Evolutionary conservation across 306 rosid species (phyloP).

Genomic region (Malus orientalis): DNA sequence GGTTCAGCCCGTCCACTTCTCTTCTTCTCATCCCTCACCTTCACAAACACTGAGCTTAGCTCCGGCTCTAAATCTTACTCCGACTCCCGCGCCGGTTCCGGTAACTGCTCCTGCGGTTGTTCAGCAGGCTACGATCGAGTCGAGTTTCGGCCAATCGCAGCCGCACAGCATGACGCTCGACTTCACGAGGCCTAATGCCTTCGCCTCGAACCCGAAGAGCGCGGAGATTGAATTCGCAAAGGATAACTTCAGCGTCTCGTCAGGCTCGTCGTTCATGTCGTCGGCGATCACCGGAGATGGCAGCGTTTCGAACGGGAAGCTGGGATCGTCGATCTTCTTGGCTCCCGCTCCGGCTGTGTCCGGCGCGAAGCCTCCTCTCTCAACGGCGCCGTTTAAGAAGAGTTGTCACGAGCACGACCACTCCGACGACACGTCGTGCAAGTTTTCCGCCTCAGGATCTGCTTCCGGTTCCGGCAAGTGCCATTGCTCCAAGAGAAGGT

Average conservation of each 20-base stretch:
- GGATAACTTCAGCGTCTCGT: conserved; percentile 68
- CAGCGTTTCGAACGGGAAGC: conserved; percentile 79
- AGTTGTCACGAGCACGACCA: conserved; percentile 61
- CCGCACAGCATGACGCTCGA: conserved; percentile 65
- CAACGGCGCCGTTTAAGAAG: conserved; percentile 42
- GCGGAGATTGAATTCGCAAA: conserved; percentile 55
- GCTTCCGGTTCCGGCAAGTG: conserved; percentile 56
- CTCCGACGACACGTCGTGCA: conserved; percentile 53
- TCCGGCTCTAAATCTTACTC: conserved; percentile 11
- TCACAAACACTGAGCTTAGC: neutral
- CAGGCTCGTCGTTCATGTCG: conserved; percentile 79
- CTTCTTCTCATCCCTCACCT: conserved; percentile 2
- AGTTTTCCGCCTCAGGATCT: conserved; percentile 43
- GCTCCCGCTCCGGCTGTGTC: conserved; percentile 33
- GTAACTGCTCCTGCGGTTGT: conserved; percentile 16
- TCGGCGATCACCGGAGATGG: conserved; percentile 87
- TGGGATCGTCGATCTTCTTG: conserved; percentile 54
- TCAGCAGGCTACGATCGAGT: conserved; percentile 5
- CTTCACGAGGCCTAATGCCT: conserved; percentile 50
- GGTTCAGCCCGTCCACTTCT: conserved; percentile 17
- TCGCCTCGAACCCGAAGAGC: conserved; percentile 29
- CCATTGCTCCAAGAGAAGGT: conserved; percentile 88
- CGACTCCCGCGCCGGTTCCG: conserved; percentile 27
- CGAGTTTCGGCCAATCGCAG: conserved; percentile 35
- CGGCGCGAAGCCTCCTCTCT: conserved; percentile 60